Base-by-base conservation (phyloP, 257 asterid species). In the Salvia hispanica region DNA sequence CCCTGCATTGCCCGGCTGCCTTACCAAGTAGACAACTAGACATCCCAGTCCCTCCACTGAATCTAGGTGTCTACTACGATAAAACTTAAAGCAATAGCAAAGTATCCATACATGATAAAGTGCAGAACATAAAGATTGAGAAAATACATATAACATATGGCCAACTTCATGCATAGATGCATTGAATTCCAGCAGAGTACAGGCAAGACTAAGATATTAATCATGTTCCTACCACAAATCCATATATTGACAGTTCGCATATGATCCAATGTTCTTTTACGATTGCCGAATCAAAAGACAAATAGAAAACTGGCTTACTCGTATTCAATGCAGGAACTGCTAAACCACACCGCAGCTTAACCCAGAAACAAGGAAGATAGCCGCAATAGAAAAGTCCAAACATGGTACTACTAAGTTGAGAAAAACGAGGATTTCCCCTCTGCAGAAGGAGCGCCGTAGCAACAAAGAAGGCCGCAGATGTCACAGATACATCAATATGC, bases 291-390 rank as follows among this genome's bases (percentile, higher is more conserved):
- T 58, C 34, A 71, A 74, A 66, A 68, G 33, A 4, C 28, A 40
- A 64, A 34, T 11, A 52, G 67, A 46, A 56, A 71, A 68, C 45
- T 60, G 46, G 66, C 96, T 87, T 85, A 94, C 99, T 68, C 31
- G 96, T 82, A 72, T 94, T 84, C 62, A 91, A 71, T 48, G 96
- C 85, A 15, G 99, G 98, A 58, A 75, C 95, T 47, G 96, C 88
- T 74, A 87, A 80, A 74, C 93, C 84, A 76, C 97, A 90, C 58
- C 98, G 86, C 56, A 94, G 83, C 86, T 91, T 94, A 72, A 94
- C 90, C 99, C 99, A 94, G 80, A 94, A 94, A 79, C 95, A 87
- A 71, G 99, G 99, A 76, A 94, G 99, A 84, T 87, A 94, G 61
- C 99, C 99, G 72, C 96, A 87, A 71, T 91, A 94, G 66, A 94